Conservation (phyloP, 345 rosid genomes). For the Sonneratia alba region DNA sequence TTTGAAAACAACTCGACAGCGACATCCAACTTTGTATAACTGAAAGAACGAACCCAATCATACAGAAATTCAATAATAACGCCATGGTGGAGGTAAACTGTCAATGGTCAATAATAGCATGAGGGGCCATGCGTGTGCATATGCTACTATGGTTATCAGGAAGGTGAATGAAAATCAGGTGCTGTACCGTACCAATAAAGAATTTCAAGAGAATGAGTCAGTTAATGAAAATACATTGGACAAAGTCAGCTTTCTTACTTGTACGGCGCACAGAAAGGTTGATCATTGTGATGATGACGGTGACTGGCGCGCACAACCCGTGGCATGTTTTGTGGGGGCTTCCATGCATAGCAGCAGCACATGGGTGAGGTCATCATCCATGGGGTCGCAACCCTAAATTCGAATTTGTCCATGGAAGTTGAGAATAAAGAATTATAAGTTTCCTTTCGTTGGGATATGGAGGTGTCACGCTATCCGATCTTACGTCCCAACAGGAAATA, state of each 20-base stretch:
- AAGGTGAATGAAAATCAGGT: neutral
- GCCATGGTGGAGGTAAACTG: neutral
- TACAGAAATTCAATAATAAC: neutral
- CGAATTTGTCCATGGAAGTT: no score
- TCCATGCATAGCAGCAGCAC: slow-evolving; percentile 28
- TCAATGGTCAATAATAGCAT: neutral
- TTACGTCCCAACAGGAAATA: neutral
- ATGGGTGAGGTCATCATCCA: slow-evolving; percentile 20
- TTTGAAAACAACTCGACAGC: neutral
- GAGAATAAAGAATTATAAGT: neutral
- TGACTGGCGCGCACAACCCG: slow-evolving; percentile 12
- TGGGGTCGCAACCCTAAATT: neutral
- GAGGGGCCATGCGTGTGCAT: slow-evolving; percentile 6
- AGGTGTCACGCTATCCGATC: neutral
- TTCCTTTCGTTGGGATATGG: neutral
- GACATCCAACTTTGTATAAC: neutral
- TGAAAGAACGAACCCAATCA: neutral
- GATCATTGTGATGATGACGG: slow-evolving; percentile 1
- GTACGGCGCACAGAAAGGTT: slow-evolving; percentile 6
- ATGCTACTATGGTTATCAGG: slow-evolving; percentile 2
- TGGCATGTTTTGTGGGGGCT: slow-evolving; percentile 38
- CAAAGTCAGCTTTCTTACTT: slow-evolving; percentile 16
- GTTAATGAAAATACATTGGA: neutral
- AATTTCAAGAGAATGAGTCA: neutral
- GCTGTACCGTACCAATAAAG: neutral